Percentiles rank a stretch among this genome's conserved stretches.
Conservation (phyloP, 192 early-diverging fungal species). For the Coemansia sp. region DNA sequence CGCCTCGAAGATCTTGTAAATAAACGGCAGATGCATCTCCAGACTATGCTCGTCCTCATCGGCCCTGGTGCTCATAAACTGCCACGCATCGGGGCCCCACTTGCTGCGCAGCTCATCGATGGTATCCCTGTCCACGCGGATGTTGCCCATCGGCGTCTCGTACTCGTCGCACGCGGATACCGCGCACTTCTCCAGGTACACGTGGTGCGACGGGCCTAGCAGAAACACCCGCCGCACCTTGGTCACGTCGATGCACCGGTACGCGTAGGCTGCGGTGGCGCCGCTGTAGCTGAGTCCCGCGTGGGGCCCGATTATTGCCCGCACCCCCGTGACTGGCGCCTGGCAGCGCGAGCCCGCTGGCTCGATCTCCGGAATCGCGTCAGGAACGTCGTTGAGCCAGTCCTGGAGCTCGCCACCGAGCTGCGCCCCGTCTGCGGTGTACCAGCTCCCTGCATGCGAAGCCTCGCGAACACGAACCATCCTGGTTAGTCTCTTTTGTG, state of each 20-base stretch:
- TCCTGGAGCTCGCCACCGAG: slow-evolving; percentile 29
- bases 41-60: slow-evolving; percentile 98
- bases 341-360: slow-evolving; percentile 14
- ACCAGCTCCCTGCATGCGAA: slow-evolving; percentile 75
- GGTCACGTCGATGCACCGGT: slow-evolving; percentile 65
- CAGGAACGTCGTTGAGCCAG: slow-evolving; percentile 41
- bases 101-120: slow-evolving; percentile 66
- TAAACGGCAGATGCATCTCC: slow-evolving; percentile 95
- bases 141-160: slow-evolving; percentile 86
- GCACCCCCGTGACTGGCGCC: slow-evolving; percentile 23
- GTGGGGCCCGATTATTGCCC: slow-evolving; percentile 62
- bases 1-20: slow-evolving; percentile 76
- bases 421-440: slow-evolving; percentile 53
- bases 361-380: slow-evolving; percentile 18
- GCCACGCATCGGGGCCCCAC: slow-evolving; percentile 57
- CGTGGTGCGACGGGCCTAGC: slow-evolving; percentile 92
- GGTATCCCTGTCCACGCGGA: slow-evolving; percentile 64
- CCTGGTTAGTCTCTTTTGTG: not conserved
- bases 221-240: slow-evolving; percentile 80
- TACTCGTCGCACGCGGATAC: slow-evolving; percentile 71
- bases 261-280: slow-evolving; percentile 88
- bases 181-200: slow-evolving; percentile 79
- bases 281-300: slow-evolving; percentile 92
- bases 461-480: slow-evolving; percentile 46
- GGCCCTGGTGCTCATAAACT: slow-evolving; percentile 59